Base-by-base conservation (phyloP, 495 filamentous ascomycete species). In the Massariosphaeria phaeospora region DNA sequence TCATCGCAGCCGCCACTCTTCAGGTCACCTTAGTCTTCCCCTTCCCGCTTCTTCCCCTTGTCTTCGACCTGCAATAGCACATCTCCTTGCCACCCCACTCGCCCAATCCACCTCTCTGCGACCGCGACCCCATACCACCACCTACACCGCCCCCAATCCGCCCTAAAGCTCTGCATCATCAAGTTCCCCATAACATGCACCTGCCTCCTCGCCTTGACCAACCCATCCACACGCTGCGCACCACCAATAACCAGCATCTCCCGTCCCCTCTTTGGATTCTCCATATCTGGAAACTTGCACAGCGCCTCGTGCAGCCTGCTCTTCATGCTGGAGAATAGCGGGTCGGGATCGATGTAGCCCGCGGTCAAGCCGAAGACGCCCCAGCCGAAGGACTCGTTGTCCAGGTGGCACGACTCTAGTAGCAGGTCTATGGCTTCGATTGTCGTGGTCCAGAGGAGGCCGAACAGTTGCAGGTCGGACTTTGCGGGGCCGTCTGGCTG, bases 331-430 rank as follows among this genome's bases (percentile, higher is more conserved):
- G 43, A 15, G 12, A 11, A 20, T 4, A 8, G 43, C 7, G 26
- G 2, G 5, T 26, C n/a, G 15, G 26, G 3, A 18, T 2, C 26
- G 2, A 34, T 15, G 23, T 54, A 44, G 8, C 51, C 39, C 0
- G 49, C 9, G 7, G 33, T 29, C 7, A 57, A 20, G 1, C 45
- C 53, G 21, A 30, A 50, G 2, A 57, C 38, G 15, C 53, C 53
- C 53, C 53, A 57, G 2, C 35, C 53, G 10, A 46, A 50, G 1
- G 12, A 17, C 2, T 48, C 23, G 17, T 21, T 13, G 8, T 18
- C n/a, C 10, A 57, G 17, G 15, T 26, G 25, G 13, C 15, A 12
- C 18, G 34, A 5, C 1, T 3, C 10, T 1, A 57, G 18, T 2
- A 57, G 13, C 1, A 26, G 25, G 3, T 33, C 34, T 7, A 57